These are phyloP conservation scores for Capillidium rhysosporum DNA, from an alignment of 371 early-diverging fungal genomes.

Conservation along the genomic window DNA sequence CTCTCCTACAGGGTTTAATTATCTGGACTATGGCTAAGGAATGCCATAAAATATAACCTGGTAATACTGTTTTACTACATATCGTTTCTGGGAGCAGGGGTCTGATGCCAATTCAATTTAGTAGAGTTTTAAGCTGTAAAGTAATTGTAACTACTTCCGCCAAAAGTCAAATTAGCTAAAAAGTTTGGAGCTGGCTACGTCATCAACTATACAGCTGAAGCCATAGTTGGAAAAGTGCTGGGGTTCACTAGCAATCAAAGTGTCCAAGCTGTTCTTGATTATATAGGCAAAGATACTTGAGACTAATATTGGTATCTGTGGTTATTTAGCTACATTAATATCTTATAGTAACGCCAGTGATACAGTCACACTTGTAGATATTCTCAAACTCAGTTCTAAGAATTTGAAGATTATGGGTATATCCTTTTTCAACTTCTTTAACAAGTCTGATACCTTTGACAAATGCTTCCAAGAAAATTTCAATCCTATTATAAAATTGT, in stretches of 20 bases:
- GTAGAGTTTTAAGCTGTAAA: constrained; percentile 52
- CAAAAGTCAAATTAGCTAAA: constrained; percentile 56
- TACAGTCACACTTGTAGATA: constrained; percentile 47
- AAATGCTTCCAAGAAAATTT: constrained; percentile 32
- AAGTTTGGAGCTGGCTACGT: constrained; percentile 55
- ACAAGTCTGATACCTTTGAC: constrained; percentile 44
- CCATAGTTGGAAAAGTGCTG: constrained; percentile 35
- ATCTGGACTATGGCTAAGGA: constrained; percentile 55
- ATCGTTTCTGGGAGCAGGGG: constrained; percentile 90
- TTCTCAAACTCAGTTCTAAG: constrained; percentile 40
- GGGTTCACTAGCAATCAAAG: constrained; percentile 41
- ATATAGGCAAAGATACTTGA: constrained; percentile 82
- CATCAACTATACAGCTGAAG: constrained; percentile 44
- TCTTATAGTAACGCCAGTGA: constrained; percentile 91
- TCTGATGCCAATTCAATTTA: constrained; percentile 47
- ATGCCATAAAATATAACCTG: constrained; percentile 47
- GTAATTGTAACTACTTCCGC: constrained; percentile 83
- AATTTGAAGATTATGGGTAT: constrained; percentile 63
- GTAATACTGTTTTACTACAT: constrained; percentile 64
- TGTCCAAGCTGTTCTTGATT: constrained; percentile 74
- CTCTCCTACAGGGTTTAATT: constrained; percentile 53
- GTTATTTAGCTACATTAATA: constrained; percentile 57
- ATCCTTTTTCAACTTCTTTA: constrained; percentile 44
- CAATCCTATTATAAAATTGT: constrained; percentile 22
- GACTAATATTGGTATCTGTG: constrained; percentile 38